Conservation (phyloP, 441 rosid genomes). For the Erysimum cheiri region DNA sequence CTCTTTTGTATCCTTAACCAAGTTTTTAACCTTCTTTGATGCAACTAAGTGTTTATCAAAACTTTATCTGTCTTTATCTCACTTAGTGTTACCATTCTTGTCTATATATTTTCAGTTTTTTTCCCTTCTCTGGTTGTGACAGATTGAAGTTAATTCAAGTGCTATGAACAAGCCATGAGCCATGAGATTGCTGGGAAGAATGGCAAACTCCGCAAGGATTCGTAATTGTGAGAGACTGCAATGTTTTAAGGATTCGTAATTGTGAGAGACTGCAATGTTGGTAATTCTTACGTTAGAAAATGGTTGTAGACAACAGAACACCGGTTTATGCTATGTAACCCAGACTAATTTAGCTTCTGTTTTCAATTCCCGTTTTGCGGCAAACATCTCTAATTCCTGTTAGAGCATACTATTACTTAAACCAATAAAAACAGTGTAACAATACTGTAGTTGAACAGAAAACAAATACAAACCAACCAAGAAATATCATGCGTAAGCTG, state of each 20-base stretch:
- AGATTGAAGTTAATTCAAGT: constrained; percentile 16
- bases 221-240: not conserved
- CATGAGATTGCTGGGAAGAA: constrained; percentile 30
- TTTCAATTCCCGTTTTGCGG: not conserved
- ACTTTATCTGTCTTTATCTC: constrained; percentile 16
- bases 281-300: not conserved
- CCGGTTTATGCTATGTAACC: not conserved
- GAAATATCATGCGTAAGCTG: not conserved
- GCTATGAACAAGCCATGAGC: constrained; percentile 24
- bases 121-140: constrained; percentile 21
- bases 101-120: constrained; percentile 4
- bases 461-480: not conserved
- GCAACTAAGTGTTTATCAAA: constrained; percentile 12
- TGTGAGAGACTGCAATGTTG: not conserved
- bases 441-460: not conserved
- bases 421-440: not conserved
- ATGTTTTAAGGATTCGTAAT: constrained; percentile 4
- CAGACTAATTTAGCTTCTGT: not conserved
- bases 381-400: not conserved
- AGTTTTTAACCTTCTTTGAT: constrained; percentile 37
- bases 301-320: not conserved
- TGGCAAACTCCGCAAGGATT: constrained; percentile 1
- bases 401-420: not conserved
- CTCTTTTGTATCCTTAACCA: constrained; percentile 85
- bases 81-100: constrained; percentile 12